phyloP scores from a whole-genome alignment of 108 stramenopile genomes.

The Nitzschia sp. region DNA sequence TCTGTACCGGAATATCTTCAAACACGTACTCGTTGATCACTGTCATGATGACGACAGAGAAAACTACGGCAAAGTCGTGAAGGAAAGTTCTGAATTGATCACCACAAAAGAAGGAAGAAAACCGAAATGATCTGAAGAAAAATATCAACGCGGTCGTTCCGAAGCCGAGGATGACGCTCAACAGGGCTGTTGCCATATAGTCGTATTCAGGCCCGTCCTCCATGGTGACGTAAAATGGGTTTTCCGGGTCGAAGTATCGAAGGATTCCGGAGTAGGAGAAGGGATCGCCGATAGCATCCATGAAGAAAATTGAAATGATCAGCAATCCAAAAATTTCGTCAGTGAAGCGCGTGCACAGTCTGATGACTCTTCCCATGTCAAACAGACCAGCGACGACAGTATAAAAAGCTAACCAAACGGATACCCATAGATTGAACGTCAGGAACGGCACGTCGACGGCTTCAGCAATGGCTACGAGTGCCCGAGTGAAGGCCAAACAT shows the following conservation, averaged over 20 bases:
- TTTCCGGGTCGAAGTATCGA: conserved; percentile 33
- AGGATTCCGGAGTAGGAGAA: conserved; percentile 38
- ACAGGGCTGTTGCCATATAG: conserved; percentile 34
- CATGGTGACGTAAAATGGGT: conserved; percentile 25
- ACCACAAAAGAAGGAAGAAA: conserved; percentile 38
- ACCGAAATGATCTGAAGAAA: conserved; percentile 43
- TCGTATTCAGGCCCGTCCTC: conserved; percentile 36
- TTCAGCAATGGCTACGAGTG: conserved; percentile 38
- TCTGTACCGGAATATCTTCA: conserved; percentile 33
- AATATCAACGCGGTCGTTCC: conserved; percentile 40
- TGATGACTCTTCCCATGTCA: conserved; percentile 45
- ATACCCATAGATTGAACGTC: conserved; percentile 40
- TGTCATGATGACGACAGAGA: conserved; percentile 35
- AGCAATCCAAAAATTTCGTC: conserved; percentile 63
- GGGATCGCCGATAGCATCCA: conserved; percentile 49
- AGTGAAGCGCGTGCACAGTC: conserved; percentile 51
- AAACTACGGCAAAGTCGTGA: conserved; percentile 50
- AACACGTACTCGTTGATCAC: conserved; percentile 34
- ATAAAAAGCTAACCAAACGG: conserved; percentile 21
- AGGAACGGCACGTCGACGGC: conserved; percentile 46
- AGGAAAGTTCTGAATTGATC: conserved; percentile 26
- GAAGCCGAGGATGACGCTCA: conserved; percentile 44
- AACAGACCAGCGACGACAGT: conserved; percentile 40
- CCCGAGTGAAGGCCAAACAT: conserved; percentile 42
- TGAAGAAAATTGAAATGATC: conserved; percentile 52